Percentiles rank a stretch among this genome's conserved stretches.
Conservation (phyloP, 2,329 filamentous ascomycete species). For the Fusarium nurragi region DNA sequence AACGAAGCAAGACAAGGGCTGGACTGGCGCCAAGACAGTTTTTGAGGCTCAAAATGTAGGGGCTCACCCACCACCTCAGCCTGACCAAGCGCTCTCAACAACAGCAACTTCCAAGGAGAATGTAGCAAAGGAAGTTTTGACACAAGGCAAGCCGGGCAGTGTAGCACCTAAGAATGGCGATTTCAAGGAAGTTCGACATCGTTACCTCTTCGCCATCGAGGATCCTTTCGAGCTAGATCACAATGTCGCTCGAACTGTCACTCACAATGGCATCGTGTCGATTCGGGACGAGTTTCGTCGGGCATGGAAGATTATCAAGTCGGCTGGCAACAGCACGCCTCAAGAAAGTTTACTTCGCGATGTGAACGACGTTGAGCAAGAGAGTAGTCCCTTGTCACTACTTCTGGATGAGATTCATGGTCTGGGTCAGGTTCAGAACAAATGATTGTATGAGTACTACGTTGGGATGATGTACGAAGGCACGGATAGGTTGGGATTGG, state of each 20-base stretch:
- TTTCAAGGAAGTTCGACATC: constrained; percentile 76
- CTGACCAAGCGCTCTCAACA: constrained; percentile 24
- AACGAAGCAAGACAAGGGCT: constrained; percentile 81
- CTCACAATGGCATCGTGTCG: constrained; percentile 80
- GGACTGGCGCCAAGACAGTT: constrained; percentile 83
- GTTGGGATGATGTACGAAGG: constrained; percentile 17
- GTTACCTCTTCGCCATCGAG: constrained; percentile 89
- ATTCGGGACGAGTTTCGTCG: constrained; percentile 87
- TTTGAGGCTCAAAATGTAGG: constrained; percentile 59
- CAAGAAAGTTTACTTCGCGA: constrained; percentile 65
- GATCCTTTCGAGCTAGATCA: constrained; percentile 90
- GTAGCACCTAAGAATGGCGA: constrained; percentile 50
- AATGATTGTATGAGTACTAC: constrained; percentile 28
- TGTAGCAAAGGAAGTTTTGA: constrained; percentile 1
- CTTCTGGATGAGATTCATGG: constrained; percentile 52
- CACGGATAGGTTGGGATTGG: constrained; percentile 2
- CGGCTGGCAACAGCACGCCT: constrained; percentile 54
- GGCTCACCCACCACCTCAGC: constrained; percentile 21
- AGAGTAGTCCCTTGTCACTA: constrained; percentile 38
- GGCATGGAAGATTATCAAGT: constrained; percentile 76
- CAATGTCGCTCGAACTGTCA: constrained; percentile 88
- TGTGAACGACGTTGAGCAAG: constrained; percentile 49
- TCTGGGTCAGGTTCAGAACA: not conserved
- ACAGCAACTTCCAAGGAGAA: not conserved
- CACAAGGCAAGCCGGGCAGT: constrained; percentile 24